These are phyloP conservation scores for Fusarium sp. DNA, from an alignment of 2,329 filamentous ascomycete genomes.

Conservation along the genomic window DNA sequence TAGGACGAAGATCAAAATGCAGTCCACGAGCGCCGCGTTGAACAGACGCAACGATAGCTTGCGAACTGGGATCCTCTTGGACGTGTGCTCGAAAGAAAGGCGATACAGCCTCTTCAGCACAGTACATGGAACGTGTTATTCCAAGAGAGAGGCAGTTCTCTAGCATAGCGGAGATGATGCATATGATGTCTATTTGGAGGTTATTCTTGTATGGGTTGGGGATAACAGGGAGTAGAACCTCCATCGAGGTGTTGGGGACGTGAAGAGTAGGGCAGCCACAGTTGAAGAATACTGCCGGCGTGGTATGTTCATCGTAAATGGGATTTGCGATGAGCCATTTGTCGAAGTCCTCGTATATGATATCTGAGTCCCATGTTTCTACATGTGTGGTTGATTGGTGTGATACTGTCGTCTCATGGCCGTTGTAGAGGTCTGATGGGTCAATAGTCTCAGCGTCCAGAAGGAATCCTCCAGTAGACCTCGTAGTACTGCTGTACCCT, in stretches of 20 bases:
- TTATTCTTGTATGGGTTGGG: constrained; percentile 43
- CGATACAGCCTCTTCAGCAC: constrained; percentile 41
- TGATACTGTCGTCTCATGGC: constrained; percentile 2
- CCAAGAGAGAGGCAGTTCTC: constrained; percentile 45
- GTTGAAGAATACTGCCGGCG: constrained; percentile 38
- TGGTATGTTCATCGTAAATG: constrained; percentile 1
- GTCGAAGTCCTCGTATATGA: constrained; percentile 24
- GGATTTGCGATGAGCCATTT: constrained; percentile 27
- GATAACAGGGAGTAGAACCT: constrained; percentile 40
- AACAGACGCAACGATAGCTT: constrained; percentile 32
- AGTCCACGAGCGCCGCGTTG: constrained; percentile 37
- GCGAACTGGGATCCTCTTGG: constrained; percentile 20
- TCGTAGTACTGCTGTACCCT: not conserved
- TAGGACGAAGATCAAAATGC: constrained; percentile 45
- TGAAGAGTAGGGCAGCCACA: constrained; percentile 43
- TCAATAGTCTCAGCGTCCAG: constrained; percentile 29
- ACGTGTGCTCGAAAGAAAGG: constrained; percentile 39
- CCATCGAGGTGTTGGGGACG: constrained; percentile 32
- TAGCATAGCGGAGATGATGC: constrained; percentile 40
- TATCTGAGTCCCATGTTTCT: not conserved
- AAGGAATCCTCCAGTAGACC: not conserved
- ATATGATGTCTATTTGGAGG: constrained; percentile 44
- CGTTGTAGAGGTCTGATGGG: constrained; percentile 28
- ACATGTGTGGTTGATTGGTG: constrained; percentile 6
- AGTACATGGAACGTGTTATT: constrained; percentile 42